These are phyloP conservation scores for Fusarium nodosum DNA, from an alignment of 2,329 filamentous ascomycete species.

Conservation along the genomic window DNA sequence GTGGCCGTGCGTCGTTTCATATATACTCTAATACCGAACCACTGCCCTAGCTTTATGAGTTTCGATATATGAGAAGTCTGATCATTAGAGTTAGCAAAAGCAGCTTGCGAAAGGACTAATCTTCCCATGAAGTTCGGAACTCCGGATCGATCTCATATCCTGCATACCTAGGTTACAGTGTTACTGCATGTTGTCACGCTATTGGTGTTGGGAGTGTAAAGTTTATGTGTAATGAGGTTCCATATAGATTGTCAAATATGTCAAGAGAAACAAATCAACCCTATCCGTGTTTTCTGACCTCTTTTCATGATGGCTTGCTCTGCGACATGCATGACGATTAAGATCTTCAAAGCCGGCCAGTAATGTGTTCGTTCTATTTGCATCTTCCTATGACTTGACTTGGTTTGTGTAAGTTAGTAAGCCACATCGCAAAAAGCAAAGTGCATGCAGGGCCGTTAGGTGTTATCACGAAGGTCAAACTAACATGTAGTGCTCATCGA, in stretches of 20 bases:
- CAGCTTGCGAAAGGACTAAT: neutral
- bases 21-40: neutral
- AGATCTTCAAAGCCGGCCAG: neutral
- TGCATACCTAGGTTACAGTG: neutral
- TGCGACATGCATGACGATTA: neutral
- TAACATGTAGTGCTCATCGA: neutral
- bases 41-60: neutral
- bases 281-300: neutral
- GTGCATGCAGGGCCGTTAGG: neutral
- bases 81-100: neutral
- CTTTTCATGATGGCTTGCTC: neutral
- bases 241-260: neutral
- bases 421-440: slow-evolving; percentile 33
- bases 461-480: neutral
- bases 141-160: neutral
- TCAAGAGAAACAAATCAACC: neutral
- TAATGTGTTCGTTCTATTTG: neutral
- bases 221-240: neutral
- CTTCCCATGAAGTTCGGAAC: neutral
- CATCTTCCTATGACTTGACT: slow-evolving; percentile 18
- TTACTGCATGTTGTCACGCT: neutral
- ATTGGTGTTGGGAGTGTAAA: neutral
- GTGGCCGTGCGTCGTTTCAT: slow-evolving; percentile 5
- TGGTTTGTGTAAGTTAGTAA: slow-evolving; percentile 23
- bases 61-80: neutral